Evolutionary conservation across 2,329 filamentous ascomycete species (phyloP).

Genomic region (Fusarium zealandicum): DNA sequence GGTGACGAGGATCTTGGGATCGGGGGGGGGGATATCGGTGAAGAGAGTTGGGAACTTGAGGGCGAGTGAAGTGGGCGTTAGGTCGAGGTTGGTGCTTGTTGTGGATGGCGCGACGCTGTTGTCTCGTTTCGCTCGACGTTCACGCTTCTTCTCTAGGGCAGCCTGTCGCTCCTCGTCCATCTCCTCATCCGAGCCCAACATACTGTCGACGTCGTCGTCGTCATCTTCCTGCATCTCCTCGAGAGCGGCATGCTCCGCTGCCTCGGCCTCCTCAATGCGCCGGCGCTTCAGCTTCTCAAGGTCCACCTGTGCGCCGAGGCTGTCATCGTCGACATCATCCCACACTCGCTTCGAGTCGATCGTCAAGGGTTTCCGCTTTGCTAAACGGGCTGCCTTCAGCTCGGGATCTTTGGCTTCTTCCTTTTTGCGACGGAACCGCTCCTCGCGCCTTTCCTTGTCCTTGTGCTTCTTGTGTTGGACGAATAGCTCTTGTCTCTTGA

Average conservation of each 20-base stretch:
- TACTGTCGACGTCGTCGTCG: constrained; percentile 75
- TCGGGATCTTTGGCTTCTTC: constrained; percentile 86
- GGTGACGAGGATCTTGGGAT: constrained; percentile 89
- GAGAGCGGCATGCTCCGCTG: constrained; percentile 57
- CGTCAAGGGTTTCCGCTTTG: constrained; percentile 79
- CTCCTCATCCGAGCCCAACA: constrained; percentile 73
- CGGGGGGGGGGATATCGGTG: constrained; percentile 62
- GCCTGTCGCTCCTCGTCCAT: constrained; percentile 57
- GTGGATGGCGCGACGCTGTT: constrained; percentile 64
- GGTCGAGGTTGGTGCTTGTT: constrained; percentile 68
- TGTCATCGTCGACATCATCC: constrained; percentile 77
- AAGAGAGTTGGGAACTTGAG: constrained; percentile 70
- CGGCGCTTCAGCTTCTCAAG: constrained; percentile 65
- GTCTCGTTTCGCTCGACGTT: constrained; percentile 55
- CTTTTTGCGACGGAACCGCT: constrained; percentile 79
- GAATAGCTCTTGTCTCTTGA: constrained; percentile 78
- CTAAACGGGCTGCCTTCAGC: constrained; percentile 74
- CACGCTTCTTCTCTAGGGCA: constrained; percentile 53
- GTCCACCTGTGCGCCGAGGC: constrained; percentile 63
- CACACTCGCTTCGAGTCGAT: constrained; percentile 89
- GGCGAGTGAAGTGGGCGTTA: constrained; percentile 66
- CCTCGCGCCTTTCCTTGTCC: constrained; percentile 77
- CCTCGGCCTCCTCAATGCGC: constrained; percentile 61
- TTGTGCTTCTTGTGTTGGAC: constrained; percentile 80
- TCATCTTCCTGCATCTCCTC: constrained; percentile 50